Percentiles rank a stretch among this genome's conserved stretches.
phyloP scores from a whole-genome alignment of 108 stramenopile species.

The Pseudonitzschia multistriata region DNA sequence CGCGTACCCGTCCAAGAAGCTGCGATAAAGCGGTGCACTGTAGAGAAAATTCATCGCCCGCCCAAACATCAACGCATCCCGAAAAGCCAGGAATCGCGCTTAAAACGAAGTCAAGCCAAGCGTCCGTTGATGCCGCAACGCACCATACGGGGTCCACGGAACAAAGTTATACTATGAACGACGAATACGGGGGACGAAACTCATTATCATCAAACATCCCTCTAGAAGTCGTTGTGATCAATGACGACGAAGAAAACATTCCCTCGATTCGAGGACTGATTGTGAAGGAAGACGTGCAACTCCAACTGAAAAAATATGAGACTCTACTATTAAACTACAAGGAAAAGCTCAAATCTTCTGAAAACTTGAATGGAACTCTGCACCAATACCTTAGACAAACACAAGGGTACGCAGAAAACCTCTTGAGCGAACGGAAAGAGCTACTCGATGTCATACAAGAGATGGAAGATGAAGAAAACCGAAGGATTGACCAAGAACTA shows the following conservation, averaged over 20 bases:
- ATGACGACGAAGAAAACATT: conserved; percentile 5
- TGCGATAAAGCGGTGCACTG: not conserved
- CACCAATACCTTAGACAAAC: conserved; percentile 21
- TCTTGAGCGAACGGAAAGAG: conserved; percentile 19
- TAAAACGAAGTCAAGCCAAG: not conserved
- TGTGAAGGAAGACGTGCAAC: conserved; percentile 5
- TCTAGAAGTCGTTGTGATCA: conserved; percentile 7
- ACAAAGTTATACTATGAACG: not conserved
- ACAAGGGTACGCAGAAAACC: conserved; percentile 18
- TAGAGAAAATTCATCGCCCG: not conserved
- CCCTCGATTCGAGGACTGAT: conserved; percentile 12
- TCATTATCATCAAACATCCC: not conserved
- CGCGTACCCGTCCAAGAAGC: not conserved
- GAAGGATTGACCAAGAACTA: conserved; percentile 15
- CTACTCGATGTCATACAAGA: conserved; percentile 3
- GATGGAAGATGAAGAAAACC: conserved; percentile 16
- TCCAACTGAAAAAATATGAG: not conserved
- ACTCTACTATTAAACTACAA: conserved; percentile 15
- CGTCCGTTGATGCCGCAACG: not conserved
- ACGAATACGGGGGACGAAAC: not conserved
- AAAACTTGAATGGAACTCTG: conserved; percentile 10
- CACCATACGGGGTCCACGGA: not conserved
- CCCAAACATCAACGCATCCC: not conserved
- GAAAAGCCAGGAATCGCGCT: not conserved
- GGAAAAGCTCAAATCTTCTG: conserved; percentile 17